phyloP scores from a whole-genome alignment of 257 asterid genomes.

The Plantago ovata region DNA sequence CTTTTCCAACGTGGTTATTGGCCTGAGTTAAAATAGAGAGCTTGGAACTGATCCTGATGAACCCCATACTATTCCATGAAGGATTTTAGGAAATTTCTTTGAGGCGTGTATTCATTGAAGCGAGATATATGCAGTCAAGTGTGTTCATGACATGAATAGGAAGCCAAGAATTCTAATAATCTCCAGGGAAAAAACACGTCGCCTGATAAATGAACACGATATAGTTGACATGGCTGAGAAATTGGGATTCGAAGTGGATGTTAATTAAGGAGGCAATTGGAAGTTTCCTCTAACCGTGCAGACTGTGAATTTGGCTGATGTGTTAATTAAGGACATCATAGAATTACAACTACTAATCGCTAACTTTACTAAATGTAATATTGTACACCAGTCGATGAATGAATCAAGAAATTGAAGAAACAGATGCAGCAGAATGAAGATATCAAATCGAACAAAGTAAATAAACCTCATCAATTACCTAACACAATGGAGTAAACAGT shows the following conservation, averaged over 20 bases:
- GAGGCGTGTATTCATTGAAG: not conserved
- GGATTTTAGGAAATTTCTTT: constrained; percentile 1
- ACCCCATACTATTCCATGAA: constrained; percentile 22
- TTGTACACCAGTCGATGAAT: too few species aligned
- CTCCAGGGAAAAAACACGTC: constrained; percentile 2
- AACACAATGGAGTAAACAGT: too few species aligned
- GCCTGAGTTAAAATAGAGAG: constrained; percentile 41
- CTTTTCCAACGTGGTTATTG: constrained; percentile 38
- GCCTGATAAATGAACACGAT: constrained; percentile 3
- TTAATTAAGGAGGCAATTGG: not conserved
- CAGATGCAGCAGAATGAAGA: too few species aligned
- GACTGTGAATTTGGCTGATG: constrained; percentile 34
- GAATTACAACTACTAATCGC: too few species aligned
- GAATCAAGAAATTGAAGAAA: too few species aligned
- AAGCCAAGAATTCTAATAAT: not conserved
- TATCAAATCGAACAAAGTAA: too few species aligned
- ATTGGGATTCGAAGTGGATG: not conserved
- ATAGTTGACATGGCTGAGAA: not conserved
- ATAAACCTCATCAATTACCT: too few species aligned
- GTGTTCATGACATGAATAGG: not conserved
- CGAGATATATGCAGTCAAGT: not conserved
- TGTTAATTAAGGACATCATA: too few species aligned
- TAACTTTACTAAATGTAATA: too few species aligned
- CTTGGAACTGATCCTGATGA: constrained; percentile 29
- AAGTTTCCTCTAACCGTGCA: not conserved